Base-by-base conservation (phyloP, 225 moss, liverwort and hornwort species). In the Sphagnum contortum region DNA sequence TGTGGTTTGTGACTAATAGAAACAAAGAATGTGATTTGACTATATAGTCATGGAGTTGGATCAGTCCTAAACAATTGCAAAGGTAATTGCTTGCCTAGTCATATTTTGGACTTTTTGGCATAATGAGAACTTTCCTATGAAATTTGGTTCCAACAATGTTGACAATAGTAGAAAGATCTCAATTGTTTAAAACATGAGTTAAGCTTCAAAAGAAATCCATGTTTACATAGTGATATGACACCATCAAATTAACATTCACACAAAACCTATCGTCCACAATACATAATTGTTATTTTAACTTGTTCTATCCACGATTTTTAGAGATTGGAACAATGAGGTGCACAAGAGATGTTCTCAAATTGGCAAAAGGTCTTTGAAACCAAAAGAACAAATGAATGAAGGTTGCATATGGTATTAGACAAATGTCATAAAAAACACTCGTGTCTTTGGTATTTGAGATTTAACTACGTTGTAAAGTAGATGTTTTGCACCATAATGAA, bases 361-460 rank as follows among this genome's bases (percentile, higher is more conserved):
- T 6, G 52, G 52, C 52, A 52, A 52, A 52, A 5, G 9, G 7
- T 2, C 29, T 29, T 29, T 52, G 52, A 61, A 61, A 4, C 45
- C 45, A 4, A 5, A n/a, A n/a, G n/a, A n/a, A n/a, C n/a, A 62
- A 47, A 12, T 7, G 44, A 61, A 8, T 10, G 3, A 72, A 2
- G 4, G 48, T 2, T 62, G 12, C 1, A 29, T 13, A 49, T 69
- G 71, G 71, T 79, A 92, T 90, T 76, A 88, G 88, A 70, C 92
- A 96, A 53, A 92, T 80, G 59, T 92, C 95, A 57, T 92, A 96
- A 55, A 92, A 92, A 66, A 96, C 77, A 69, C 67, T 90, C 59
- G 95, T 90, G 85, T 74, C 68, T 96, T 90, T 3, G 88, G 89
- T 59, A 92, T 88, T 3, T 81, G 86, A 11, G 92, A 82, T 67